These are phyloP conservation scores for Debaryomyces fabryi DNA, from an alignment of 1,139 yeast species.

Conservation along the genomic window DNA sequence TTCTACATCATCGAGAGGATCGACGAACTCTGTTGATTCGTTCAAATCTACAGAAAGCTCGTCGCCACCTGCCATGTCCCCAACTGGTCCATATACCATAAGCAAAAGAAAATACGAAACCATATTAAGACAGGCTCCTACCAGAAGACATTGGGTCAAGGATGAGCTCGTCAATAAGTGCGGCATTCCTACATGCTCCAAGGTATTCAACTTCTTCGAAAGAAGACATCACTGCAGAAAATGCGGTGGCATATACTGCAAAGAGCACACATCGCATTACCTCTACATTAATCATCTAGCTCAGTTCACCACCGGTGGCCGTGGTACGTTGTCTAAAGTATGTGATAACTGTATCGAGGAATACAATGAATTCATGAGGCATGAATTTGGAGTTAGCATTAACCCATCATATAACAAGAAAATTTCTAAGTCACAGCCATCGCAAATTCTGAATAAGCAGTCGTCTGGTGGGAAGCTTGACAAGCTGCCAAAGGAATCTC, in stretches of 20 bases:
- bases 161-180: constrained; percentile 68
- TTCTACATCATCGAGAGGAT: constrained; percentile 24
- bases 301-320: constrained; percentile 72
- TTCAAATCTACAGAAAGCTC: constrained; percentile 34
- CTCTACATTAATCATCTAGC: constrained; percentile 69
- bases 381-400: constrained; percentile 40
- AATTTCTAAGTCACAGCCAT: neutral
- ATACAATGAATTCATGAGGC: constrained; percentile 56
- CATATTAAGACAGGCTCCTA: constrained; percentile 50
- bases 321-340: constrained; percentile 75
- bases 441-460: neutral
- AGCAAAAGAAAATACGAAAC: constrained; percentile 29
- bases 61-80: constrained; percentile 19
- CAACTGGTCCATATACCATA: constrained; percentile 13
- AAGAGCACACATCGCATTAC: constrained; percentile 59
- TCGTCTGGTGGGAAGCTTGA: neutral
- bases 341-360: constrained; percentile 76
- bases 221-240: constrained; percentile 93
- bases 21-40: constrained; percentile 42
- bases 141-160: constrained; percentile 76
- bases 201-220: constrained; percentile 71
- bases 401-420: constrained; percentile 3
- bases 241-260: constrained; percentile 91
- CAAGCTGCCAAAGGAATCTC: neutral
- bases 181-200: constrained; percentile 58